Evolutionary conservation across 2,329 filamentous ascomycete genomes (phyloP), one percentile per base, ranked within the genome.

Genomic region (Blastomyces gilchristii): DNA sequence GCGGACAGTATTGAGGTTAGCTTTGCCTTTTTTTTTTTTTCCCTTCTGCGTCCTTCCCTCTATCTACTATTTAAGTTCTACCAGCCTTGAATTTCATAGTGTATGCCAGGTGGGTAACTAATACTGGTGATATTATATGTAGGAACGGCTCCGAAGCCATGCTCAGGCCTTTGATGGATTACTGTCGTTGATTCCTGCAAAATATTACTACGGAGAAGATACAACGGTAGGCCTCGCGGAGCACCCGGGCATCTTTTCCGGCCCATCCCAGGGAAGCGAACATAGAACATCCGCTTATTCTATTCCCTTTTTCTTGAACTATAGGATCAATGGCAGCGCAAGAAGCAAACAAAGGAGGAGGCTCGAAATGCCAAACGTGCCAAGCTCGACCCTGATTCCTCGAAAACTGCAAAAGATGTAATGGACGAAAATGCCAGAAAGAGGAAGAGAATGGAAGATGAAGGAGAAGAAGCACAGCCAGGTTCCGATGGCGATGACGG

Each of bases 321-420:
- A 66, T 71, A 96, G 91, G 89, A 94, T 71, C 91, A 97, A 87
- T 96, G 91, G 91, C 86, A 87, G 75, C 88, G 88, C 73, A 96
- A 94, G 79, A 97, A 97, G 80, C 92, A 97, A 78, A 93, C 91
- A 60, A 96, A 96, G 74, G 89, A 91, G 75, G 84, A 96, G 76
- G 90, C 90, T 64, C 85, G 86, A 66, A 87, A 88, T 68, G 89
- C 91, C 63, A 91, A 91, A 78, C 84, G 87, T 72, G 90, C 89
- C 65, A 97, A 97, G 78, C 83, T 97, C 50, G 90, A 97, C 71
- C 92, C 94, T 34, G 90, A 93, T 68, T 91, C 91, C 71, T 87
- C 88, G 68, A 94, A 95, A 80, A 94, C 86, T 67, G 93, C 91
- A 65, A 93, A 96, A 75, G 92, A 97, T 75, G 86, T 97, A 65